Evolutionary conservation across 2,329 filamentous ascomycete genomes (phyloP).

Genomic region (Hymenoscyphus infarciens): DNA sequence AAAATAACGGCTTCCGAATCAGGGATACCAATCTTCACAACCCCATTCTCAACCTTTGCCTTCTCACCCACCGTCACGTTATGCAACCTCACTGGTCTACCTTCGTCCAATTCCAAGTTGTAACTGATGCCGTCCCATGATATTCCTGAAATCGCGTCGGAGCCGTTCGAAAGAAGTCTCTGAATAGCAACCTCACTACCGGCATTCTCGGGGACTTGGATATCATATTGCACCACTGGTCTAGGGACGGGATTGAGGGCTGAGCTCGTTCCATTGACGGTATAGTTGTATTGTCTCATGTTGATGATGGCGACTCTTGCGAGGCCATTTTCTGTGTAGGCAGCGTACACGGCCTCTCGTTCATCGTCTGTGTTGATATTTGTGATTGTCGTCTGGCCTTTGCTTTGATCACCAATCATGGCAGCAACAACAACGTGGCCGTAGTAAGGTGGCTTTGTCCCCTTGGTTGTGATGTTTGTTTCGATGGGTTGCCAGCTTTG

Average conservation of each 20-base stretch:
- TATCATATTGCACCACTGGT: constrained; percentile 40
- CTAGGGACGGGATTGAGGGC: constrained; percentile 33
- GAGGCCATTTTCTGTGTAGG: constrained; percentile 46
- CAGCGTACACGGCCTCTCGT: constrained; percentile 52
- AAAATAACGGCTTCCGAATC: constrained; percentile 41
- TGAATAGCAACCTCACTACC: constrained; percentile 38
- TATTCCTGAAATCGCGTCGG: constrained; percentile 59
- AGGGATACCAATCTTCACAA: constrained; percentile 38
- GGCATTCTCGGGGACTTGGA: constrained; percentile 36
- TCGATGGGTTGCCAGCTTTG: constrained; percentile 56
- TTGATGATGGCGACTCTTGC: constrained; percentile 53
- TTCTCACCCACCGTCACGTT: constrained; percentile 54
- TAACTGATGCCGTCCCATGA: constrained; percentile 61
- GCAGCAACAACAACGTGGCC: constrained; percentile 56
- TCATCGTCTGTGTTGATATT: constrained; percentile 41
- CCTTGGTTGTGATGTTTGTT: constrained; percentile 46
- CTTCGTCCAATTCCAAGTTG: constrained; percentile 54
- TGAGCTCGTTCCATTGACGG: constrained; percentile 39
- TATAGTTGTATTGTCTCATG: constrained; percentile 57
- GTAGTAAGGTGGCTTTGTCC: constrained; percentile 63
- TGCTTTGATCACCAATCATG: constrained; percentile 46
- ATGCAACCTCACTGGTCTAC: constrained; percentile 48
- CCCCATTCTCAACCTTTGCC: constrained; percentile 38
- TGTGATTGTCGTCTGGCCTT: constrained; percentile 41
- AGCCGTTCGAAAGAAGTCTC: constrained; percentile 57